Evolutionary conservation across 2,329 filamentous ascomycete genomes (phyloP).

Genomic region (Volutella citrinella): DNA sequence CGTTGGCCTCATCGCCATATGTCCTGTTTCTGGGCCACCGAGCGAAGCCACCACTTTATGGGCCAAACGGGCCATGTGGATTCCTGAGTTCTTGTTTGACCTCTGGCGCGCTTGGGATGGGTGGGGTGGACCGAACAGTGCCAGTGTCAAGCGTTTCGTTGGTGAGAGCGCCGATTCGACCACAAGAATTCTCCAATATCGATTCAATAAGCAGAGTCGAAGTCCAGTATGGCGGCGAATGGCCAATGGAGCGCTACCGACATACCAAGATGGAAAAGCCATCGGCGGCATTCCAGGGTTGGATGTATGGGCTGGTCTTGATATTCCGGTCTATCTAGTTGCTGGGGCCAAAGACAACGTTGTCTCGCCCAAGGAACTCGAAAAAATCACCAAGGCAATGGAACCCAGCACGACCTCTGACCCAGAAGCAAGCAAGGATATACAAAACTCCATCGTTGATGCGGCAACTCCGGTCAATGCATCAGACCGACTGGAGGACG

Average conservation of each 20-base stretch:
- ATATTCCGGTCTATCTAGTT: slow-evolving; percentile 74
- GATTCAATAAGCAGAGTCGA: slow-evolving; percentile 78
- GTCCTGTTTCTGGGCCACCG: slow-evolving; percentile 67
- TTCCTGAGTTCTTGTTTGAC: slow-evolving; percentile 73
- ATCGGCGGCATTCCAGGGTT: slow-evolving; percentile 65
- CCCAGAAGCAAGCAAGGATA: slow-evolving; percentile 23
- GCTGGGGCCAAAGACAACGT: slow-evolving; percentile 75
- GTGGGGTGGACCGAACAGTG: slow-evolving; percentile 72
- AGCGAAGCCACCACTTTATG: slow-evolving; percentile 42
- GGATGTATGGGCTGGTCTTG: slow-evolving; percentile 68
- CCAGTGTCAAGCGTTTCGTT: slow-evolving; percentile 76
- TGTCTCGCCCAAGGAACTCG: slow-evolving; percentile 68
- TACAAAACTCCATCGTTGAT: slow-evolving; percentile 36
- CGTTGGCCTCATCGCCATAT: slow-evolving; percentile 77
- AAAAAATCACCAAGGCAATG: slow-evolving; percentile 57
- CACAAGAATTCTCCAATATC: slow-evolving; percentile 64
- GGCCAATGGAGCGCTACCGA: slow-evolving; percentile 68
- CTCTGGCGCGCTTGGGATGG: slow-evolving; percentile 76
- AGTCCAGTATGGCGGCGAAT: slow-evolving; percentile 82
- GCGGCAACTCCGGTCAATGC: slow-evolving; percentile 47
- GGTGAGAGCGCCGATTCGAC: slow-evolving; percentile 64
- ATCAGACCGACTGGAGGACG: slow-evolving; percentile 26
- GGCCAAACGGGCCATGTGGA: slow-evolving; percentile 56
- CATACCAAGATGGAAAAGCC: slow-evolving; percentile 50
- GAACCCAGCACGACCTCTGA: slow-evolving; percentile 8